Percentiles rank a stretch among this genome's conserved stretches.
Evolutionary conservation across 495 filamentous ascomycete genomes (phyloP).

Genomic region (Penicillium robsamsonii): DNA sequence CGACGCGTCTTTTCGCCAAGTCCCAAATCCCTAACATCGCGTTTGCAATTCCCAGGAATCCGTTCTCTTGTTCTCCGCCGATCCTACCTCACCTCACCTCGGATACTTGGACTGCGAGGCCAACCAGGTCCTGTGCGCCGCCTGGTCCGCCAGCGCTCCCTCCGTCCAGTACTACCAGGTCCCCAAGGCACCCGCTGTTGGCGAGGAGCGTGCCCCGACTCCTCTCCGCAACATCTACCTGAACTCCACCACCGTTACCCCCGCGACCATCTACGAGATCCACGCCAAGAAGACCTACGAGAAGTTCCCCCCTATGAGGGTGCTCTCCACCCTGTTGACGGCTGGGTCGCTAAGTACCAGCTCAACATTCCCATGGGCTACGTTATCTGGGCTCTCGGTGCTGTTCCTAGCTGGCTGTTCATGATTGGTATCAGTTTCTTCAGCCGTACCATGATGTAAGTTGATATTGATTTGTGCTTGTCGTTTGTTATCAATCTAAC

Average conservation of each 20-base stretch:
- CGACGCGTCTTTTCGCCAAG: slow-evolving; percentile 5
- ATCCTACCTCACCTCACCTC: slow-evolving; percentile 66
- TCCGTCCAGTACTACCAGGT: slow-evolving; percentile 71
- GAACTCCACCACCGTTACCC: slow-evolving; percentile 63
- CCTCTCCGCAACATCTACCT: slow-evolving; percentile 57
- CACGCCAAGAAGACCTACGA: slow-evolving; percentile 61
- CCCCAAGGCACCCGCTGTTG: slow-evolving; percentile 51
- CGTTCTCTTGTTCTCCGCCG: slow-evolving; percentile 61
- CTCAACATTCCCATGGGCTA: slow-evolving; percentile 68
- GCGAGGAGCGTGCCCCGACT: slow-evolving; percentile 39
- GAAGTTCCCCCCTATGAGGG: slow-evolving; percentile 61
- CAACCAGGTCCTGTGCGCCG: slow-evolving; percentile 75
- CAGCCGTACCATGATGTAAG: slow-evolving; percentile 86
- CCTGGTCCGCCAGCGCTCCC: slow-evolving; percentile 72
- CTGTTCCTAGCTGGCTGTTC: slow-evolving; percentile 66
- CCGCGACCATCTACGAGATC: slow-evolving; percentile 61
- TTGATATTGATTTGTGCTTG: slow-evolving; percentile 25
- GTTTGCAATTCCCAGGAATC: slow-evolving; percentile 52
- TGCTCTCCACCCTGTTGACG: slow-evolving; percentile 77
- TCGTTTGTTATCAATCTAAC: slow-evolving; percentile 5
- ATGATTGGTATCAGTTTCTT: slow-evolving; percentile 82
- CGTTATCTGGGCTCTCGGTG: slow-evolving; percentile 55
- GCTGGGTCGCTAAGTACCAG: slow-evolving; percentile 62
- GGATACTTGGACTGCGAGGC: slow-evolving; percentile 76
- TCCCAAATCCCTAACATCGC: slow-evolving; percentile 12